phyloP scores from a whole-genome alignment of 2,329 filamentous ascomycete species.

The Claviceps africana region DNA sequence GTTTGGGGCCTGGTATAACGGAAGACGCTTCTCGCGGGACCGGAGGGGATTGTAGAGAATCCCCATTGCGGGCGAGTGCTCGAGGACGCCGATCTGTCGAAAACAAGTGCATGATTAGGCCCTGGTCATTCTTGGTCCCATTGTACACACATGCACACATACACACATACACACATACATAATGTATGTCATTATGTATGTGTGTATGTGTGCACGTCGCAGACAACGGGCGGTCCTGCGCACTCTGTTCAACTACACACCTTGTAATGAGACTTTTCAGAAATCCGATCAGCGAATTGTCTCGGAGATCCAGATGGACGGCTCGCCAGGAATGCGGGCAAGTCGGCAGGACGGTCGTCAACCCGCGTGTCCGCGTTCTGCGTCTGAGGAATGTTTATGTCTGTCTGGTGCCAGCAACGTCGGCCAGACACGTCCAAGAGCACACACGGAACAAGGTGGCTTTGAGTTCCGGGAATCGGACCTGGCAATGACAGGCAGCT shows the following conservation, averaged over 20 bases:
- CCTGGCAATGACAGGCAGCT: neutral
- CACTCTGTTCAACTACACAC: neutral
- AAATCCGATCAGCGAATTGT: neutral
- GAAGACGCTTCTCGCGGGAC: slow-evolving; percentile 33
- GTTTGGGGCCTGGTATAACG: slow-evolving; percentile 34
- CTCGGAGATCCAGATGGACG: neutral
- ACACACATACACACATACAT: too few species aligned
- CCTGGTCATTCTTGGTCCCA: too few species aligned
- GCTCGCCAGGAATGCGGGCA: slow-evolving; percentile 5
- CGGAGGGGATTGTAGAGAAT: slow-evolving; percentile 33
- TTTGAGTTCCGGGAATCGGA: neutral
- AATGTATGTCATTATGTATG: too few species aligned
- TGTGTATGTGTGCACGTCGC: too few species aligned
- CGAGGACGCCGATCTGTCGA: neutral
- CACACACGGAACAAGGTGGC: neutral
- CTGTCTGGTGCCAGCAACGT: neutral
- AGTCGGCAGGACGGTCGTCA: neutral
- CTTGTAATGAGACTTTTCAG: neutral
- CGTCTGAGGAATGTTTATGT: neutral
- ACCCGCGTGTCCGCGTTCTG: neutral
- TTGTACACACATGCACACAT: neutral
- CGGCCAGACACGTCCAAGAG: neutral
- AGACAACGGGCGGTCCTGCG: too few species aligned
- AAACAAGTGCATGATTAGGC: neutral
- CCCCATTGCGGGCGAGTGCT: slow-evolving; percentile 28